phyloP scores from a whole-genome alignment of 306 rosid species.

The Hylodesmum podocarpum region DNA sequence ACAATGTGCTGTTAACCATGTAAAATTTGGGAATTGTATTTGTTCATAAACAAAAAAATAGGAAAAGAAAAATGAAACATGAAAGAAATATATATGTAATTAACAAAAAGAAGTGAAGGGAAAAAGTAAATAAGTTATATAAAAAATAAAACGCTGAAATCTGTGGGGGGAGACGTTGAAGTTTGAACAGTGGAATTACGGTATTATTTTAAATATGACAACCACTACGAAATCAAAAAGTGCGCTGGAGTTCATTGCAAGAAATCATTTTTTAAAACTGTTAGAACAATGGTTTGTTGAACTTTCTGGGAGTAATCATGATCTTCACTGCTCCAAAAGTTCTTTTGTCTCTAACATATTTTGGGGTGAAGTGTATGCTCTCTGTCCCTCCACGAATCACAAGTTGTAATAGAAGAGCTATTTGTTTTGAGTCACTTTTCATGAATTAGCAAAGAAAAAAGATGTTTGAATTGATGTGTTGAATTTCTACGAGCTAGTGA shows the following conservation, averaged over 20 bases:
- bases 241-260: constrained; percentile 43
- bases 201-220: background rate
- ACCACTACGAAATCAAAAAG: constrained; percentile 40
- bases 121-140: background rate
- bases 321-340: constrained; percentile 25
- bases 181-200: constrained; percentile 14
- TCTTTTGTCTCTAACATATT: constrained; percentile 3
- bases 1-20: background rate
- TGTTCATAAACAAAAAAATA: background rate
- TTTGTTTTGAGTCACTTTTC: constrained; percentile 22
- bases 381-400: background rate
- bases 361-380: constrained; percentile 7
- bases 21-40: background rate
- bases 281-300: constrained; percentile 11
- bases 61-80: background rate
- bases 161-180: constrained; percentile 31
- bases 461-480: constrained; percentile 21
- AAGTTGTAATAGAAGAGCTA: background rate
- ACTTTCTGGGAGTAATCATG: constrained; percentile 41
- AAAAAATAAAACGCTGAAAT: background rate
- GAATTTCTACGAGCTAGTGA: background rate
- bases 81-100: background rate
- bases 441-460: constrained; percentile 23
- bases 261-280: constrained; percentile 10
- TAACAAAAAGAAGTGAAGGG: background rate